Conservation (phyloP, 148 eudicot genomes). For the Camellia lanceoleosa region DNA sequence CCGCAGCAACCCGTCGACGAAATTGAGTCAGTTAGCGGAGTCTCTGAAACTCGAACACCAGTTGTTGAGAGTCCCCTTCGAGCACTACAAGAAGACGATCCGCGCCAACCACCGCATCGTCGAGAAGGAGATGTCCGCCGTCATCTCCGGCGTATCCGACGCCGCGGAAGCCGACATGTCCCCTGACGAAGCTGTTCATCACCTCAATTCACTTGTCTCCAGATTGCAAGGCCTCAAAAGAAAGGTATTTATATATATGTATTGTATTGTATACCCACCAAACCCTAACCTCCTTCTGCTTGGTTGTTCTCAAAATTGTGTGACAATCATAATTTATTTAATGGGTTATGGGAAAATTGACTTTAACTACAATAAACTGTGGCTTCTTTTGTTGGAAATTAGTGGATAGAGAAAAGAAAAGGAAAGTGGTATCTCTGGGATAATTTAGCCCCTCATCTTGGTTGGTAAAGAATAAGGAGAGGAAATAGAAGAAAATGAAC, state of each 20-base stretch:
- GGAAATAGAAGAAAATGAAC: too few species aligned
- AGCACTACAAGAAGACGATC: conserved; percentile 91
- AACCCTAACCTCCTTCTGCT: neutral
- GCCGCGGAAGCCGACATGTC: conserved; percentile 39
- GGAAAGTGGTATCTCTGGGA: too few species aligned
- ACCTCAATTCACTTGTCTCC: conserved; percentile 74
- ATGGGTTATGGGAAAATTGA: neutral
- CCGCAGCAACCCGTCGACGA: conserved; percentile 37
- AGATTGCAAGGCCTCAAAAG: conserved; percentile 92
- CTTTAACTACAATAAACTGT: neutral
- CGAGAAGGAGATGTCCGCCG: conserved; percentile 81
- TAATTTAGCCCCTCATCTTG: too few species aligned
- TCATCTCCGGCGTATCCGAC: conserved; percentile 55
- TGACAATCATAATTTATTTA: neutral
- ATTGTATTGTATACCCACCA: too few species aligned
- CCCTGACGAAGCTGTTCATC: conserved; percentile 65
- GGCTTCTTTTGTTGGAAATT: neutral
- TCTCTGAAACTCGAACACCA: conserved; percentile 85
- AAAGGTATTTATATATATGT: conserved; percentile 37
- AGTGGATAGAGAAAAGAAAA: too few species aligned
- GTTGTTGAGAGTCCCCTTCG: conserved; percentile 89
- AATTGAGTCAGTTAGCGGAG: conserved; percentile 47
- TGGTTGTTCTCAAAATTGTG: neutral
- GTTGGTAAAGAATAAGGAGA: too few species aligned
- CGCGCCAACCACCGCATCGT: conserved; percentile 72